Percentiles rank a stretch among this genome's conserved stretches.
Evolutionary conservation across 2,329 filamentous ascomycete genomes (phyloP).

Genomic region (Exophiala calicioides): DNA sequence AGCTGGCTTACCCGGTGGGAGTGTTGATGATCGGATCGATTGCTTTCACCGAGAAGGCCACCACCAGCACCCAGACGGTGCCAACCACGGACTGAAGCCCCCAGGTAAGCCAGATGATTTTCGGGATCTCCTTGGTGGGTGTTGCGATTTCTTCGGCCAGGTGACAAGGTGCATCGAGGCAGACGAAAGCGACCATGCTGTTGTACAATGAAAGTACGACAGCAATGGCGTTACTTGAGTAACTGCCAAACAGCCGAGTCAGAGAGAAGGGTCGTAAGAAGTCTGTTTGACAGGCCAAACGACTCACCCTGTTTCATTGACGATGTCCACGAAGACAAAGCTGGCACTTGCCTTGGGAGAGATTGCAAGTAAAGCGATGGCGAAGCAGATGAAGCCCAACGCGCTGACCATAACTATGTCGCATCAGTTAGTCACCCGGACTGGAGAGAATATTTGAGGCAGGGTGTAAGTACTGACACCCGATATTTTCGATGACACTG

Average conservation of each 20-base stretch:
- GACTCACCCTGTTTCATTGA: not conserved
- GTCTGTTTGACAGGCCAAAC: too few relatives aligned
- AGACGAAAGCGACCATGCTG: not conserved
- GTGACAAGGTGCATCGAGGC: not conserved
- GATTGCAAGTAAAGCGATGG: not conserved
- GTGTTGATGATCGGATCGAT: not conserved
- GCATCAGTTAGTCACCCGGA: not conserved
- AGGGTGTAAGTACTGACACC: not conserved
- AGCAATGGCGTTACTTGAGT: not conserved
- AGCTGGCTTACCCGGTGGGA: not conserved
- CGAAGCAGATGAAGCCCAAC: not conserved
- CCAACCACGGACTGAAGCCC: not conserved
- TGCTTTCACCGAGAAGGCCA: not conserved
- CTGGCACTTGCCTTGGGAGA: not conserved
- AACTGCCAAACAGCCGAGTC: too few relatives aligned
- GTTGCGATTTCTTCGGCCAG: not conserved
- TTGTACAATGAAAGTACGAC: not conserved
- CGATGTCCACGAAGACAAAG: not conserved
- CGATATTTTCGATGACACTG: not conserved
- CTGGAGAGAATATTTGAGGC: too few relatives aligned
- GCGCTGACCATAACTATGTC: not conserved
- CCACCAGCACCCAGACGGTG: not conserved
- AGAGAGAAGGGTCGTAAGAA: not conserved
- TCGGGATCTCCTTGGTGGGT: not conserved
- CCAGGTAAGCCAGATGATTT: not conserved